phyloP scores from a whole-genome alignment of 352 stramenopile genomes.

The Proteromonas lacertae region DNA sequence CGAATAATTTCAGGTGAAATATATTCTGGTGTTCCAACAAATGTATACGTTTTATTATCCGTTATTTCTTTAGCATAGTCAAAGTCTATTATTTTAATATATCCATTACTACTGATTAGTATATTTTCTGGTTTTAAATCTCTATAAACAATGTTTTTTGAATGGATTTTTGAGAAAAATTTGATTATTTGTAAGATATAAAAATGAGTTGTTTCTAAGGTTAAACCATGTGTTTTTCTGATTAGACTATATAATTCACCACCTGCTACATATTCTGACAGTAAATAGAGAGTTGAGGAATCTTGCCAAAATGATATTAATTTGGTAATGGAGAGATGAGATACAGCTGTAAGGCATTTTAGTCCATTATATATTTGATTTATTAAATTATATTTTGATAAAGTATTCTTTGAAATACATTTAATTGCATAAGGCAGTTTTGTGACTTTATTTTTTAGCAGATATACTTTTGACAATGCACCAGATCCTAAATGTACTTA shows the following conservation, averaged over 20 bases:
- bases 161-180: conserved; percentile 45
- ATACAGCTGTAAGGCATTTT: no score
- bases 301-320: conserved; percentile 62
- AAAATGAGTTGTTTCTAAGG: conserved; percentile 35
- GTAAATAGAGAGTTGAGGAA: conserved; percentile 74
- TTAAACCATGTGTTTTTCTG: conserved; percentile 20
- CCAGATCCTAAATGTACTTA: no score
- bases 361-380: no score
- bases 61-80: conserved; percentile 43
- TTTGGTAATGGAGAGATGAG: no score
- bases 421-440: no score
- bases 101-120: no score
- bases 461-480: no score
- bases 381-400: no score
- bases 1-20: conserved; percentile 47
- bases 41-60: conserved; percentile 46
- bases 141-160: conserved; percentile 37
- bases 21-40: conserved; percentile 75
- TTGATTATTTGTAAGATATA: conserved; percentile 65
- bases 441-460: no score
- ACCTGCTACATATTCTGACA: conserved; percentile 86
- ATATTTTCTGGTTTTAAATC: no score
- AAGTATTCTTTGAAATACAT: no score
- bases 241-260: conserved; percentile 77
- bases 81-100: no score